Conservation (phyloP, 78 protist genomes). For the Bodo saltans region DNA sequence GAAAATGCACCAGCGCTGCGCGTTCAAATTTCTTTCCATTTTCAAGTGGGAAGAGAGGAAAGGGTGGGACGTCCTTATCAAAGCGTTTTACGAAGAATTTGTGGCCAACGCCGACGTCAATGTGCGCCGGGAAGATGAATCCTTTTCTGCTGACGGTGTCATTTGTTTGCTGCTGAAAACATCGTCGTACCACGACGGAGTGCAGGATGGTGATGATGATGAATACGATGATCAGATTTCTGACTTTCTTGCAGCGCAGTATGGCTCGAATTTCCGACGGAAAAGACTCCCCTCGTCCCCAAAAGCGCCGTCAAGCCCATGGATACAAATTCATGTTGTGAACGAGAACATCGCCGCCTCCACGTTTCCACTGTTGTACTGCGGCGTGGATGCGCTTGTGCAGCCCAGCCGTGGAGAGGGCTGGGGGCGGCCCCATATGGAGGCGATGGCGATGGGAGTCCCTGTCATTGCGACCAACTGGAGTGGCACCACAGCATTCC, state of each 20-base stretch:
- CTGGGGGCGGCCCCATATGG: constrained; percentile 35
- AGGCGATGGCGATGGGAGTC: constrained; percentile 51
- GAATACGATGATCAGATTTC: not conserved
- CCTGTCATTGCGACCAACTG: constrained; percentile 40
- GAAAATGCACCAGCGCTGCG: not conserved
- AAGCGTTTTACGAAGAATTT: constrained; percentile 23
- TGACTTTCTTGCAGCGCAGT: too few species aligned
- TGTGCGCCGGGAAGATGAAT: too few species aligned
- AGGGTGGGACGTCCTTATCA: constrained; percentile 37
- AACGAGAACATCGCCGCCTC: not conserved
- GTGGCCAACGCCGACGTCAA: constrained; percentile 2
- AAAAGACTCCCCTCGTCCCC: too few species aligned
- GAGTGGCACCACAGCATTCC: constrained; percentile 20
- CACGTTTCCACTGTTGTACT: constrained; percentile 28
- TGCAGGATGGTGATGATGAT: not conserved
- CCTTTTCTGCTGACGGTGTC: not conserved
- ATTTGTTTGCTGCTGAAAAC: not conserved
- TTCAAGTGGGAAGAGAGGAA: constrained; percentile 52
- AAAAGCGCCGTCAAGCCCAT: too few species aligned
- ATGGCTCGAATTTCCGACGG: too few species aligned
- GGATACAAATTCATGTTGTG: not conserved
- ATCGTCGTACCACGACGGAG: not conserved
- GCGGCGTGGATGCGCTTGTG: constrained; percentile 31
- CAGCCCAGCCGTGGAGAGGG: constrained; percentile 44
- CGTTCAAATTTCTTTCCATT: constrained; percentile 28